phyloP scores from a whole-genome alignment of 352 stramenopile species.

The Pelagophyceae sp. region DNA sequence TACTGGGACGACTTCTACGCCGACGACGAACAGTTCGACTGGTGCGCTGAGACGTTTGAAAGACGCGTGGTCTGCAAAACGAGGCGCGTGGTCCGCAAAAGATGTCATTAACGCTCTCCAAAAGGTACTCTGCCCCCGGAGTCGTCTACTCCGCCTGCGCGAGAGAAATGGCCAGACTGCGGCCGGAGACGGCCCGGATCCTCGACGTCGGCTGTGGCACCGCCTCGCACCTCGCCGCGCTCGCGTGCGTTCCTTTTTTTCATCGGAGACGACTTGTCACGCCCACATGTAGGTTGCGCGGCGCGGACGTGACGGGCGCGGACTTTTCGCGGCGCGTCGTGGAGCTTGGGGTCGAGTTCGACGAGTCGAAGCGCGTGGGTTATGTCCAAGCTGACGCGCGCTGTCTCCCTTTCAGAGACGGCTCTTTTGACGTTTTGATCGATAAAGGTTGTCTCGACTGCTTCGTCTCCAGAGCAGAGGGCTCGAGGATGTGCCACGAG shows the following conservation, averaged over 20 bases:
- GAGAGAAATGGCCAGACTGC: background rate
- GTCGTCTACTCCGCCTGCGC: background rate
- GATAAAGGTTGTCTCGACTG: slow-evolving; percentile 9
- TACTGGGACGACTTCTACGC: slow-evolving; percentile 15
- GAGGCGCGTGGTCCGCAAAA: no score
- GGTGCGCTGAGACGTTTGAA: no score
- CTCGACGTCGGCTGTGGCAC: slow-evolving; percentile 9
- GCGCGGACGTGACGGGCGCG: background rate
- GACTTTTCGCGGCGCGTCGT: background rate
- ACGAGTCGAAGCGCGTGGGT: background rate
- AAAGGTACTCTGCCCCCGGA: background rate
- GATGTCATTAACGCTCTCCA: no score
- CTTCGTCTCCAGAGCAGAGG: background rate
- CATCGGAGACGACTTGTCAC: no score
- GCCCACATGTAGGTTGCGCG: background rate
- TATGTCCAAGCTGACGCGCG: background rate
- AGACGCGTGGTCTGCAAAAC: no score
- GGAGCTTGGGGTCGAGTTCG: background rate
- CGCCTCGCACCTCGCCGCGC: background rate
- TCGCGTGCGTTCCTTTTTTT: no score
- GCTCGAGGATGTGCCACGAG: background rate
- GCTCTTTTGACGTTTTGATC: background rate
- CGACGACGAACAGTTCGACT: no score
- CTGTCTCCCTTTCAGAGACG: background rate
- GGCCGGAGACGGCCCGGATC: background rate